Conservation (phyloP, 2,329 filamentous ascomycete species). For the Sphaerulina vaccinii region DNA sequence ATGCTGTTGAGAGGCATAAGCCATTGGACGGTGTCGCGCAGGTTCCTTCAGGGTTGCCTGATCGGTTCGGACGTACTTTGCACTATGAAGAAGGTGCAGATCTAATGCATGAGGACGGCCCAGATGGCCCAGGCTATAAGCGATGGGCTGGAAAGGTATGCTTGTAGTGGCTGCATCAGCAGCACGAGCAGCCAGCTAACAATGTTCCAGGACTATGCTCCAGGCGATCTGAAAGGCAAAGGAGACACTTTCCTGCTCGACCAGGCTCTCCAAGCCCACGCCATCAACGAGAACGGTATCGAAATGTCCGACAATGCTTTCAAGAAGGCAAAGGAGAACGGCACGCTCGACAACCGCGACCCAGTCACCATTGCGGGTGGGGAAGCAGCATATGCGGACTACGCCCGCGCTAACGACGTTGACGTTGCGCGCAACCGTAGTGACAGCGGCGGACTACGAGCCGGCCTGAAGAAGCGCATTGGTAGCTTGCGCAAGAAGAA, state of each 20-base stretch:
- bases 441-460: constrained; percentile 34
- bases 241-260: constrained; percentile 74
- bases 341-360: constrained; percentile 32
- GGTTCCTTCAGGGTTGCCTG: constrained; percentile 70
- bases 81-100: constrained; percentile 83
- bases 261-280: constrained; percentile 62
- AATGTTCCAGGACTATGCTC: constrained; percentile 58
- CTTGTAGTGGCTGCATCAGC: background rate
- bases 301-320: constrained; percentile 46
- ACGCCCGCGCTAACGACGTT: constrained; percentile 30
- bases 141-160: constrained; percentile 57
- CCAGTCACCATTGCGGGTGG: constrained; percentile 37
- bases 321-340: constrained; percentile 37
- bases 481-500: constrained; percentile 45
- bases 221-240: constrained; percentile 78
- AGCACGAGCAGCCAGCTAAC: background rate
- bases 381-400: constrained; percentile 33
- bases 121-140: constrained; percentile 71
- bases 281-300: constrained; percentile 43
- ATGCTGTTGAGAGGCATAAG: constrained; percentile 69
- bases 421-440: constrained; percentile 33
- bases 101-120: constrained; percentile 71
- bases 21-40: constrained; percentile 77
- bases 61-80: constrained; percentile 68
- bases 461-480: constrained; percentile 48